Evolutionary conservation across 192 early-diverging fungal genomes (phyloP).

Genomic region (Funneliformis geosporum): DNA sequence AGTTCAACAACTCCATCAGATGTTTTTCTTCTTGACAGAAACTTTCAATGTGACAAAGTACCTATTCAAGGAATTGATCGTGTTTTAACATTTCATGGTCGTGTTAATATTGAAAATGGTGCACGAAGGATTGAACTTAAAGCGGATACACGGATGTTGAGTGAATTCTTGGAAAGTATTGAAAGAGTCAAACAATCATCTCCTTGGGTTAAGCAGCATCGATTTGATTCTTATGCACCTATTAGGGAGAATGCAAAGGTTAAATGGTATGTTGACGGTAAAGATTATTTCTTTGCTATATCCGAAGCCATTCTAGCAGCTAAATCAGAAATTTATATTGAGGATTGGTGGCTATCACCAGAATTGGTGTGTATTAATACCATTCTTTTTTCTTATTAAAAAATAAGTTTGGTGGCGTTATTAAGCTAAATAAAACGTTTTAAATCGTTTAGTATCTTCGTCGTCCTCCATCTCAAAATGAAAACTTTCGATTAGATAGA

Average conservation of each 20-base stretch:
- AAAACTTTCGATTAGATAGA: conserved; percentile 74
- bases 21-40: conserved; percentile 54
- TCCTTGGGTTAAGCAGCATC: conserved; percentile 66
- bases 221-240: conserved; percentile 75
- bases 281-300: conserved; percentile 73
- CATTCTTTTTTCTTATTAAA: background rate
- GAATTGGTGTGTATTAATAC: conserved; percentile 52
- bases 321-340: conserved; percentile 67
- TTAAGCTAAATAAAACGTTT: background rate
- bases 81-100: conserved; percentile 57
- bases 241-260: conserved; percentile 63
- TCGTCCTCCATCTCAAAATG: conserved; percentile 68
- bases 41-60: conserved; percentile 36
- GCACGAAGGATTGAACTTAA: conserved; percentile 69
- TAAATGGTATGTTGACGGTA: conserved; percentile 74
- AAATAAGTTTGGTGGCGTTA: background rate
- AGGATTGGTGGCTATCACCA: conserved; percentile 87
- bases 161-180: conserved; percentile 70
- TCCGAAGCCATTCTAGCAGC: conserved; percentile 73
- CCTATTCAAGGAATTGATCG: conserved; percentile 29
- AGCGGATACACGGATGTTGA: conserved; percentile 62
- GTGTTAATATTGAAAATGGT: conserved; percentile 60
- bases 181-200: conserved; percentile 56
- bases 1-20: conserved; percentile 45
- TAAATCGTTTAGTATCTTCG: conserved; percentile 55